A percentile compares a stretch with the other conserved stretches of the same genome.
Evolutionary conservation across 306 rosid species (phyloP).

Genomic region (Lablab purpureus): DNA sequence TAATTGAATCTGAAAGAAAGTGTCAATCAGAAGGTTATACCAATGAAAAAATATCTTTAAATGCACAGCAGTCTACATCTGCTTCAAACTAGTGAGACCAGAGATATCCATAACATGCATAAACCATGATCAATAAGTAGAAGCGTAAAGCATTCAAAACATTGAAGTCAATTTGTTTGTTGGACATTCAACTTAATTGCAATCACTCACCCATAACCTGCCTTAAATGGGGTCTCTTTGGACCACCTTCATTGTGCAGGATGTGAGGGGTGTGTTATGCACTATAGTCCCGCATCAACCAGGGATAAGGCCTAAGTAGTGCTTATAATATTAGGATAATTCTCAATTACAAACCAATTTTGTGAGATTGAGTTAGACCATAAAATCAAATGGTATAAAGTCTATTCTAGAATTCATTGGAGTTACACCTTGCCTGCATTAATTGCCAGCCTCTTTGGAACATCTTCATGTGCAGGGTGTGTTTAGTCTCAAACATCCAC

Average conservation of each 20-base stretch:
- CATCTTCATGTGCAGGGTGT: background rate
- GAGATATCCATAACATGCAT: constrained; percentile 30
- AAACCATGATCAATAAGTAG: background rate
- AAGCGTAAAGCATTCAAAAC: constrained; percentile 21
- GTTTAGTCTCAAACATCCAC: background rate
- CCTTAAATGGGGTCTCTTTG: background rate
- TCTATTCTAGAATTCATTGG: background rate
- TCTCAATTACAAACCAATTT: background rate
- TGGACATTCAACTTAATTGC: background rate
- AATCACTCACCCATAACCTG: background rate
- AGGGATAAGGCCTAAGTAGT: background rate
- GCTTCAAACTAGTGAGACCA: constrained; percentile 27
- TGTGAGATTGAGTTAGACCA: background rate
- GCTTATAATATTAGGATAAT: background rate
- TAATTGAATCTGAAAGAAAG: constrained; percentile 73
- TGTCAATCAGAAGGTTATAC: constrained; percentile 32
- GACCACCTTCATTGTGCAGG: background rate
- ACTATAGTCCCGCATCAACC: background rate
- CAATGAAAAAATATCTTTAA: constrained; percentile 5
- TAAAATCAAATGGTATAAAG: background rate
- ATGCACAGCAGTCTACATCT: constrained; percentile 10
- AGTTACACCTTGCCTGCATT: background rate
- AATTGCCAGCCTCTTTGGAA: background rate
- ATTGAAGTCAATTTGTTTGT: constrained; percentile 19
- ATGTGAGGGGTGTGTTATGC: background rate